Evolutionary conservation across 1,139 yeast species (phyloP).

Genomic region (Candida buenavistaensis): DNA sequence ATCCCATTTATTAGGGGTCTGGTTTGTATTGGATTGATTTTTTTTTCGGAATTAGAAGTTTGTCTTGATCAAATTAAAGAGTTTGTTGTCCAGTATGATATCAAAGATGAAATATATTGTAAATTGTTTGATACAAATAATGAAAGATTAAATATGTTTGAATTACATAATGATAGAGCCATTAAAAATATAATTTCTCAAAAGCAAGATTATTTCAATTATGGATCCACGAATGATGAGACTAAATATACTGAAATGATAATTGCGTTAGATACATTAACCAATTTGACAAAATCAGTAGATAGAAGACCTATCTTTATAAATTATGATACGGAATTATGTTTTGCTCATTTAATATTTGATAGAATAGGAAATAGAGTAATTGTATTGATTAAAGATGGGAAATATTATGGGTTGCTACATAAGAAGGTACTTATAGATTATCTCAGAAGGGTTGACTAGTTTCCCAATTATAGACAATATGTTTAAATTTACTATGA

Average conservation of each 20-base stretch:
- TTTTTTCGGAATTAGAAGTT: constrained; percentile 55
- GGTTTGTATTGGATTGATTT: constrained; percentile 49
- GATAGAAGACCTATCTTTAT: constrained; percentile 52
- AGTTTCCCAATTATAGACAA: constrained; percentile 4
- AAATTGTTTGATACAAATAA: constrained; percentile 18
- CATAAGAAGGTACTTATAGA: constrained; percentile 60
- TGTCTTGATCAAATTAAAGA: constrained; percentile 48
- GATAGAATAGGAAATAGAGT: constrained; percentile 56
- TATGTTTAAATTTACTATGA: constrained; percentile 12
- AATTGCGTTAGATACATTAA: constrained; percentile 26
- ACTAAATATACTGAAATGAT: constrained; percentile 16
- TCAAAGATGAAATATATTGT: constrained; percentile 35
- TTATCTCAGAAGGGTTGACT: constrained; percentile 26
- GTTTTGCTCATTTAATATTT: constrained; percentile 55
- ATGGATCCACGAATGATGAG: constrained; percentile 21
- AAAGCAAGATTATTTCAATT: constrained; percentile 20
- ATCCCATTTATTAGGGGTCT: constrained; percentile 43
- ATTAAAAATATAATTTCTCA: constrained; percentile 11
- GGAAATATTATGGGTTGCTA: constrained; percentile 52
- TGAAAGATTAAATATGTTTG: too few relatives aligned
- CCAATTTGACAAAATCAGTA: constrained; percentile 44
- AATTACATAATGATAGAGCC: constrained; percentile 16
- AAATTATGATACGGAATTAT: constrained; percentile 51
- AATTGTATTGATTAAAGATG: constrained; percentile 50
- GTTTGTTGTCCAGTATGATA: constrained; percentile 26